Conservation (phyloP, 305 asterid species). For the Plantago lanceolata region DNA sequence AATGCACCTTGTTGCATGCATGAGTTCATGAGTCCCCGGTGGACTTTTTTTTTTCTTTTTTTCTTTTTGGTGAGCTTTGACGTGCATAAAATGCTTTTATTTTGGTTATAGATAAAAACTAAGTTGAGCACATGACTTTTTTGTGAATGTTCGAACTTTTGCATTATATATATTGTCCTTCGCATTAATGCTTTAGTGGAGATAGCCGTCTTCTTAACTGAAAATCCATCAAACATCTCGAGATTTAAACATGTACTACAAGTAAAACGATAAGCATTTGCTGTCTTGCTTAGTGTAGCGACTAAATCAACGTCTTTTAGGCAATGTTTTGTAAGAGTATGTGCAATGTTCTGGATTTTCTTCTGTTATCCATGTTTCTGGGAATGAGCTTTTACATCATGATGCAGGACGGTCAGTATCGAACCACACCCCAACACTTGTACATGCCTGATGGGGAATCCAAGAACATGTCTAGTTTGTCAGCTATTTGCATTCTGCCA, state of each 20-base stretch:
- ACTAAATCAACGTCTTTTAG: not conserved
- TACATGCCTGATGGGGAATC: constrained; percentile 75
- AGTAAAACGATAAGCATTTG: not conserved
- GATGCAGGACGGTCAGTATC: constrained; percentile 65
- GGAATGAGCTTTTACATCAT: constrained; percentile 12
- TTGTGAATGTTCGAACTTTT: not conserved
- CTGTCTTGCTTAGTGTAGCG: not conserved
- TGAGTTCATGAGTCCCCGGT: too few species aligned
- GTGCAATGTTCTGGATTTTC: not conserved
- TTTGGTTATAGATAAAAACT: not conserved
- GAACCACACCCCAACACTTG: constrained; percentile 61
- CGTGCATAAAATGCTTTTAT: not conserved
- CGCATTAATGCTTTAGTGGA: not conserved
- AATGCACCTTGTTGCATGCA: not conserved
- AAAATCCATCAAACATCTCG: constrained; percentile 1
- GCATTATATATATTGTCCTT: too few species aligned
- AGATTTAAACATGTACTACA: not conserved
- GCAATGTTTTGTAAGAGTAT: not conserved
- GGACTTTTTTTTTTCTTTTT: too few species aligned
- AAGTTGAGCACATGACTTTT: not conserved
- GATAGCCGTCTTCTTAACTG: not conserved
- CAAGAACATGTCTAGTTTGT: constrained; percentile 65
- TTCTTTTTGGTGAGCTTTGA: too few species aligned
- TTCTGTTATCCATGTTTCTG: not conserved
- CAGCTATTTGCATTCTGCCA: constrained; percentile 72